Evolutionary conservation across 108 stramenopile genomes (phyloP).

Genomic region (Thalassiosira profunda): DNA sequence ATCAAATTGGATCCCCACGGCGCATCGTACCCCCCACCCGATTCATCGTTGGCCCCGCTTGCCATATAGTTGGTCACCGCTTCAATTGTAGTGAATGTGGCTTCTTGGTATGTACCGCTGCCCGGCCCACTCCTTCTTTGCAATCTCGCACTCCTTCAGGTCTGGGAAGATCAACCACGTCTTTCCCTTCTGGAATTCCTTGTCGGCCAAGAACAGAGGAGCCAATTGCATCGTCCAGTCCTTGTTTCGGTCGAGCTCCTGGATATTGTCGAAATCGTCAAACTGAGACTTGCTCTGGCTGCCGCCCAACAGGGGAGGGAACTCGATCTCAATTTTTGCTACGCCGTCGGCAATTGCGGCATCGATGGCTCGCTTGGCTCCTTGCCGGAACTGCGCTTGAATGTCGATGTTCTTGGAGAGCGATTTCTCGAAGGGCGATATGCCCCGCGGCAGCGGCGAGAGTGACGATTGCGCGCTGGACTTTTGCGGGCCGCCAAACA

Average conservation of each 20-base stretch:
- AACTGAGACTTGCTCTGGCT: constrained; percentile 73
- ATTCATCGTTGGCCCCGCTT: constrained; percentile 1
- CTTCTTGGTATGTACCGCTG: constrained; percentile 63
- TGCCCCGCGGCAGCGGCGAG: constrained; percentile 66
- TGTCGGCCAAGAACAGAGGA: constrained; percentile 44
- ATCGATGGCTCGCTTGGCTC: constrained; percentile 47
- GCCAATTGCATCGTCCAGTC: constrained; percentile 79
- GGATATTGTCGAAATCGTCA: constrained; percentile 92
- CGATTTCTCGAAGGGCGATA: constrained; percentile 81
- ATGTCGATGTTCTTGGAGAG: constrained; percentile 60
- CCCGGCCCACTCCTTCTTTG: constrained; percentile 77
- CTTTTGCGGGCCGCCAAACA: no score
- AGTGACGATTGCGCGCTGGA: no score
- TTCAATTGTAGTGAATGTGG: constrained; percentile 79
- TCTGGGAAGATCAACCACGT: constrained; percentile 86
- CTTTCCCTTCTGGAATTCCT: constrained; percentile 18
- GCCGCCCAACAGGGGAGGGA: constrained; percentile 82
- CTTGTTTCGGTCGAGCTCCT: constrained; percentile 81
- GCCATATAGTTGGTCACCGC: constrained; percentile 62
- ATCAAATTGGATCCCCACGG: constrained; percentile 86
- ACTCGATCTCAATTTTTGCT: constrained; percentile 73
- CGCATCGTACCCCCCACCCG: constrained; percentile 52
- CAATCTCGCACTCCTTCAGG: constrained; percentile 82
- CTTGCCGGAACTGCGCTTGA: constrained; percentile 66
- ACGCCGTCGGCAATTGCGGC: constrained; percentile 42